These are phyloP conservation scores for Carex parvula DNA, from an alignment of 176 grass and related monocot species.

Conservation along the genomic window DNA sequence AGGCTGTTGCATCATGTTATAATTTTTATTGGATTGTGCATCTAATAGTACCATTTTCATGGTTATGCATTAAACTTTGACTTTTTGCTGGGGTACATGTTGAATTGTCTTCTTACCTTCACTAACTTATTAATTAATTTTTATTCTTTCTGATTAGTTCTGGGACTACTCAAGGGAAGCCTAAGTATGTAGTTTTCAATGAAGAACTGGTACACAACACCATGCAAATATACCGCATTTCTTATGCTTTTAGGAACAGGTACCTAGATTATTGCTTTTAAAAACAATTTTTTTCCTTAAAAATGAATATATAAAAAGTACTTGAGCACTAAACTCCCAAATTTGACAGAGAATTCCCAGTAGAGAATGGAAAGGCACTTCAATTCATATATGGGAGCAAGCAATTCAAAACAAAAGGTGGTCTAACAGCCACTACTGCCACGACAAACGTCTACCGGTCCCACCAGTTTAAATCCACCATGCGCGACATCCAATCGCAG, in stretches of 20 bases:
- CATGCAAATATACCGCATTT: slow-evolving; percentile 74
- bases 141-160: slow-evolving; percentile 36
- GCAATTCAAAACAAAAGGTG: slow-evolving; percentile 62
- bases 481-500: slow-evolving; percentile 67
- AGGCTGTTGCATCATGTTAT: background rate
- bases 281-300: background rate
- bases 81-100: background rate
- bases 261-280: slow-evolving; percentile 8
- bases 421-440: slow-evolving; percentile 62
- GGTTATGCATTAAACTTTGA: background rate
- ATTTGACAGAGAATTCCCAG: slow-evolving; percentile 62
- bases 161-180: slow-evolving; percentile 87
- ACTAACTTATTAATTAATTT: background rate
- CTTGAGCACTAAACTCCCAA: background rate
- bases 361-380: slow-evolving; percentile 67
- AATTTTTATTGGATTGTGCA: background rate
- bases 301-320: background rate
- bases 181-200: slow-evolving; percentile 77
- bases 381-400: slow-evolving; percentile 92
- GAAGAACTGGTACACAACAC: slow-evolving; percentile 72
- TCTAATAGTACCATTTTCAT: background rate
- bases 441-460: slow-evolving; percentile 82
- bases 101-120: background rate
- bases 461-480: slow-evolving; percentile 53
- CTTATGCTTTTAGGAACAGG: slow-evolving; percentile 84